These are phyloP conservation scores for Melocanna baccifera DNA, from an alignment of 176 grass and related monocot genomes.

Conservation along the genomic window DNA sequence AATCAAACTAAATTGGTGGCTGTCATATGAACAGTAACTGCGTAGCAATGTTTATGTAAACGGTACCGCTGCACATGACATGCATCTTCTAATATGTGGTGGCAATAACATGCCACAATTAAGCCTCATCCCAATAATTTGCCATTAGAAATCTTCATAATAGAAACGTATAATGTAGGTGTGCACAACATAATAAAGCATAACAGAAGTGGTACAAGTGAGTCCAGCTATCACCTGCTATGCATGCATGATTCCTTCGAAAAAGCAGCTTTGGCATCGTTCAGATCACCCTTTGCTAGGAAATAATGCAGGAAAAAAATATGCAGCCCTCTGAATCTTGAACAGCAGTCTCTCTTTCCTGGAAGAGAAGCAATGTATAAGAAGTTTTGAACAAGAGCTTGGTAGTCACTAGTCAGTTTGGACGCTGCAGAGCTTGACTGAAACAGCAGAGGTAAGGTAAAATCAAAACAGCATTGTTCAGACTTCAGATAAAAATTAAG, in stretches of 20 bases:
- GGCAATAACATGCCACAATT: constrained; percentile 43
- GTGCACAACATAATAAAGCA: constrained; percentile 26
- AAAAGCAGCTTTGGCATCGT: constrained; percentile 27
- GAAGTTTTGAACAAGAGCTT: not conserved
- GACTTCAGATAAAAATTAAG: not conserved
- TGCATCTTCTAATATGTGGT: constrained; percentile 30
- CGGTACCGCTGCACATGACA: too few relatives aligned
- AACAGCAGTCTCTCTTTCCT: constrained; percentile 4
- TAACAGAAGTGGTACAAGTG: constrained; percentile 15
- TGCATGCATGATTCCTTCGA: constrained; percentile 27
- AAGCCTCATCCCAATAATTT: constrained; percentile 41
- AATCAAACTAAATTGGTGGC: too few relatives aligned
- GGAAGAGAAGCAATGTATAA: not conserved
- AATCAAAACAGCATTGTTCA: not conserved
- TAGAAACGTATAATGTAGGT: constrained; percentile 31
- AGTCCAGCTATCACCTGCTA: constrained; percentile 48
- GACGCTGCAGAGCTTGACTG: not conserved
- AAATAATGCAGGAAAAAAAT: constrained; percentile 13
- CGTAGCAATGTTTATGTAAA: too few relatives aligned
- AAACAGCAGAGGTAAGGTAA: not conserved
- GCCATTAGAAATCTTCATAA: constrained; percentile 19
- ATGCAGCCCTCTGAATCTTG: not conserved
- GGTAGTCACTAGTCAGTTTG: not conserved
- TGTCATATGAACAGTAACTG: too few relatives aligned
- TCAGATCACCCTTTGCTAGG: not conserved